phyloP scores from a whole-genome alignment of 345 rosid genomes.

The Nasturtium officinale region DNA sequence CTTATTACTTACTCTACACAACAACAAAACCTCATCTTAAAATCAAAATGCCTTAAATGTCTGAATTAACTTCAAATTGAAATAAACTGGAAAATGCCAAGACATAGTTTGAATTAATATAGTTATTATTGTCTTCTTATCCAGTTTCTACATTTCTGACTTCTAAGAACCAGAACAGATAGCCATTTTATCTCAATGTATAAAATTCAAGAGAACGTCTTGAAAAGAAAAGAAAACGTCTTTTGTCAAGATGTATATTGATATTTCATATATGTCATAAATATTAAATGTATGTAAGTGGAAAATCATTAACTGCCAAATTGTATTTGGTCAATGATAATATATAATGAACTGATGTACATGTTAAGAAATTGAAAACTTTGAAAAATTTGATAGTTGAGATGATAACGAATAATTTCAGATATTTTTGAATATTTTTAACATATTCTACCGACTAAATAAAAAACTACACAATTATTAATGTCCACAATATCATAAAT shows the following conservation, averaged over 20 bases:
- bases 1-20: background rate
- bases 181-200: background rate
- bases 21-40: background rate
- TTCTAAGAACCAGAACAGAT: background rate
- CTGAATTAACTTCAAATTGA: background rate
- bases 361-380: background rate
- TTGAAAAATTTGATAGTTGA: background rate
- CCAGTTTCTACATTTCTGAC: background rate
- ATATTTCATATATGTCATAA: conserved; percentile 6
- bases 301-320: conserved; percentile 8
- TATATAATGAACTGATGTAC: background rate
- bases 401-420: background rate
- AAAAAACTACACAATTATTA: background rate
- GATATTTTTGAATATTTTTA: background rate
- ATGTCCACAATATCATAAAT: background rate
- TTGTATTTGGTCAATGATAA: conserved; percentile 16
- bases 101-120: background rate
- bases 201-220: conserved; percentile 6
- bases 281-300: conserved; percentile 27
- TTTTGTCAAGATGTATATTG: conserved; percentile 1
- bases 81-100: background rate
- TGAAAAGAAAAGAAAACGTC: background rate
- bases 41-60: background rate
- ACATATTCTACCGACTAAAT: conserved; percentile 1
- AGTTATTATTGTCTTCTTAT: background rate